Evolutionary conservation across 2,329 filamentous ascomycete species (phyloP), one percentile per base, ranked within the genome.

Genomic region (Scopulariopsis brevicaulis): DNA sequence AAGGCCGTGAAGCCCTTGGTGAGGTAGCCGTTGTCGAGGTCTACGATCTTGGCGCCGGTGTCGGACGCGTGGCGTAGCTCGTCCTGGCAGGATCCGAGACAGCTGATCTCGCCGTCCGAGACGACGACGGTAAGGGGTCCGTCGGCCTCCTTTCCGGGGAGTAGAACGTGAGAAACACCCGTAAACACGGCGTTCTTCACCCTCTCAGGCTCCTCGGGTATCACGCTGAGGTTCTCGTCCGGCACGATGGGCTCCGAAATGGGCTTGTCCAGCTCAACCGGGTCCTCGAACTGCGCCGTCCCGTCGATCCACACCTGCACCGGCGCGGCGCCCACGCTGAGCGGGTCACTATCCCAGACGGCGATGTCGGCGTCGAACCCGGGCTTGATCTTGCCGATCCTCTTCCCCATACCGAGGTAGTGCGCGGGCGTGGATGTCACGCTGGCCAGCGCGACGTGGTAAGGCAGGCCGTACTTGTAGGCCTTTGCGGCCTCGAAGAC

Each of bases 251-350:
- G 71, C 2, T 68, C 62, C 0, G 65, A 64, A 3, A 67, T 52
- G 0, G 78, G 73, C 69, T 86, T 85, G 2, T 70, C 64, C 10
- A 85, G 71, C 68, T 80, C 75, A 12, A 84, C 66, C 0, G 80
- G 79, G 28, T 76, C 64, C 28, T 80, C 70, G 59, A 78, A 82
- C 64, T 87, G 84, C 2, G 78, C 72, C 10, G 71, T 77, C 3
- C 82, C 83, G 58, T 85, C 82, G 59, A 85, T 85, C 79, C 81
- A 85, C 1, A 85, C 80, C 66, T 85, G 82, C 0, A 80, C 73
- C 0, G 82, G 82, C 0, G 80, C 70, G 1, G 82, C 82, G 1
- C 82, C 82, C 0, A 83, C 76, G 50, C 78, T 80, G 1, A 85
- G 69, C 34, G 83, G 82, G 60, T 85, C 81, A 50, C 78, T 81